These are phyloP conservation scores for Spatholobus suberectus DNA, from an alignment of 306 rosid species.

Conservation along the genomic window DNA sequence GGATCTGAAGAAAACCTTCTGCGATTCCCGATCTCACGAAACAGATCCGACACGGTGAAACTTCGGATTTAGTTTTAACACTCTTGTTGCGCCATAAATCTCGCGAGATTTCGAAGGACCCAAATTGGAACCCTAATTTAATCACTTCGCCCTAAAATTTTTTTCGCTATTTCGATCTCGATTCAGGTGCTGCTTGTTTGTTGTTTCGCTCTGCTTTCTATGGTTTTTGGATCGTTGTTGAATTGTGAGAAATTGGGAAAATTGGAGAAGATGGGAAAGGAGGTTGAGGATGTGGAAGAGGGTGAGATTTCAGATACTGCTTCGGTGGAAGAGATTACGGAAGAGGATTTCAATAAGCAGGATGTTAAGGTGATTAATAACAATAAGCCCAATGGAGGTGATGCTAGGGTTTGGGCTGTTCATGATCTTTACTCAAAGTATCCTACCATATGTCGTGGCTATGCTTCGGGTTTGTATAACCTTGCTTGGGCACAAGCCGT, in stretches of 20 bases:
- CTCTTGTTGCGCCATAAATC: background rate
- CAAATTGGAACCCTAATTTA: slow-evolving; percentile 50
- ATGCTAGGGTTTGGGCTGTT: slow-evolving; percentile 77
- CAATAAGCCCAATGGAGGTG: slow-evolving; percentile 33
- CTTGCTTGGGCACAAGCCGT: slow-evolving; percentile 98
- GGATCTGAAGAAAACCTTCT: slow-evolving; percentile 32
- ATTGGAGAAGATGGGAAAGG: slow-evolving; percentile 61
- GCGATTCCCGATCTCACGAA: slow-evolving; percentile 6
- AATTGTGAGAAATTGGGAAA: slow-evolving; percentile 46
- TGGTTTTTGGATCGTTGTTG: slow-evolving; percentile 60
- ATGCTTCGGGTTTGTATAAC: slow-evolving; percentile 70
- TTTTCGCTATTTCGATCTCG: background rate
- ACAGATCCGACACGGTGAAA: slow-evolving; percentile 31
- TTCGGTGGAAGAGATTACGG: slow-evolving; percentile 92
- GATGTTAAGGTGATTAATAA: slow-evolving; percentile 47
- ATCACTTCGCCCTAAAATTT: slow-evolving; percentile 18
- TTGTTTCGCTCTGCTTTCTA: slow-evolving; percentile 13
- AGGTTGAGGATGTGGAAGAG: slow-evolving; percentile 84
- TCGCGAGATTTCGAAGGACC: slow-evolving; percentile 24
- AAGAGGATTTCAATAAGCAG: slow-evolving; percentile 79
- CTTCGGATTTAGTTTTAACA: background rate
- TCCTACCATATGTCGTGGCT: slow-evolving; percentile 67
- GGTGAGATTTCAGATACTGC: slow-evolving; percentile 94
- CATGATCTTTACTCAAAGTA: slow-evolving; percentile 69
- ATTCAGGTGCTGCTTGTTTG: background rate